Conservation (phyloP, 2,329 filamentous ascomycete species). For the Periconia sp. region DNA sequence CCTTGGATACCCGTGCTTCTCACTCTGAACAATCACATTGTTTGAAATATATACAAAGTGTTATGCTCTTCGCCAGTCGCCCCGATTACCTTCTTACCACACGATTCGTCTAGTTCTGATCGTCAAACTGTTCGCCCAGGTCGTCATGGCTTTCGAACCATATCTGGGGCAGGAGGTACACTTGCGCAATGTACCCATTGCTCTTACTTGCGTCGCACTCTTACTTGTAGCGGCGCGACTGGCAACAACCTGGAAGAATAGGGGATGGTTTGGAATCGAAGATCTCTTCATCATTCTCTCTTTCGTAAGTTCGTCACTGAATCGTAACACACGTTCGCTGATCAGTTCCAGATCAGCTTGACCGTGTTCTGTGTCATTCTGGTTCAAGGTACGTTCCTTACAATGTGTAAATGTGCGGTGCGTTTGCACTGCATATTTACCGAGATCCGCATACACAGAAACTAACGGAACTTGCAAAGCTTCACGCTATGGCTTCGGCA, state of each 20-base stretch:
- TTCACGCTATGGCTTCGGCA: conserved; percentile 25
- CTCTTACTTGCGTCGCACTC: conserved; percentile 17
- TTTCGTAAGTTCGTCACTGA: conserved; percentile 13
- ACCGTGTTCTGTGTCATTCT: conserved; percentile 12
- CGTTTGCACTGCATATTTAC: too few relatives aligned
- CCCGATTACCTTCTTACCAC: too few relatives aligned
- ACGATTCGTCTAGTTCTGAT: too few relatives aligned
- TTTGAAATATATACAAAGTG: too few relatives aligned
- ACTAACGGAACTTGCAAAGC: too few relatives aligned
- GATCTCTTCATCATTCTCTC: conserved; percentile 25
- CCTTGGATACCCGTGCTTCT: background rate
- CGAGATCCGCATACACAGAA: too few relatives aligned
- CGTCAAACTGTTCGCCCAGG: too few relatives aligned
- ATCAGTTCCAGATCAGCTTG: conserved; percentile 14
- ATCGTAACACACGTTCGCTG: background rate
- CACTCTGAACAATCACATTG: too few relatives aligned
- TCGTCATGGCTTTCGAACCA: conserved; percentile 18
- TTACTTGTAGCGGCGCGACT: conserved; percentile 18
- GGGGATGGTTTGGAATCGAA: conserved; percentile 28
- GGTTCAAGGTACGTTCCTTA: conserved; percentile 13
- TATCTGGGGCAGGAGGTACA: conserved; percentile 23
- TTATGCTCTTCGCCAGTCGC: too few relatives aligned
- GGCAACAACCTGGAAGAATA: conserved; percentile 18
- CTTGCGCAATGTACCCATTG: conserved; percentile 24
- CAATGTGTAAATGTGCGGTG: too few relatives aligned